phyloP scores from a whole-genome alignment of 257 asterid species.

The Avicennia marina region DNA sequence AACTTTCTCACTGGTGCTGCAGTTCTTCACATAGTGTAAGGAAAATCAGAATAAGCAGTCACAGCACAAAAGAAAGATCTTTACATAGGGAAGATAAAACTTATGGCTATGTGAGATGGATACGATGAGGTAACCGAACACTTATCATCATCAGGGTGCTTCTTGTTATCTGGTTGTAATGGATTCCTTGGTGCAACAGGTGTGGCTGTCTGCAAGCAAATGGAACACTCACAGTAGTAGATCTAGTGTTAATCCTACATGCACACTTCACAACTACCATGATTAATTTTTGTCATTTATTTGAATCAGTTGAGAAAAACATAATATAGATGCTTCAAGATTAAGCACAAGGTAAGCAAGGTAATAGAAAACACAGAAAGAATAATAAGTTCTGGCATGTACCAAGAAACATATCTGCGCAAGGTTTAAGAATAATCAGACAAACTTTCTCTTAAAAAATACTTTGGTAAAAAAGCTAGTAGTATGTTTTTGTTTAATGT shows the following conservation, averaged over 20 bases:
- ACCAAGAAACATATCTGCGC: not conserved
- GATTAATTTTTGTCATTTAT: not conserved
- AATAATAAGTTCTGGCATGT: not conserved
- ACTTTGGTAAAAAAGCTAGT: too few species aligned
- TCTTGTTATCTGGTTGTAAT: slow-evolving; percentile 63
- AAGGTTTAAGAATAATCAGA: not conserved
- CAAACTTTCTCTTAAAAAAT: too few species aligned
- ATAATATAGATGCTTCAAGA: not conserved
- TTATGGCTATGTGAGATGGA: slow-evolving; percentile 28
- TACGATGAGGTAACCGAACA: slow-evolving; percentile 64
- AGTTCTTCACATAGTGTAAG: slow-evolving; percentile 38
- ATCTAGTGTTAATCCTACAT: slow-evolving; percentile 11
- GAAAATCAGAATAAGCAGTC: slow-evolving; percentile 20
- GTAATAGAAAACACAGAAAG: not conserved
- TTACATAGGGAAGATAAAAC: slow-evolving; percentile 2
- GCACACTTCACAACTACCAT: slow-evolving; percentile 9
- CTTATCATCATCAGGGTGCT: slow-evolving; percentile 67
- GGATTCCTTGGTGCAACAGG: slow-evolving; percentile 53
- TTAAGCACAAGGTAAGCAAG: not conserved
- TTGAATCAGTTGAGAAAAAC: not conserved
- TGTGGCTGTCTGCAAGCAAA: slow-evolving; percentile 40
- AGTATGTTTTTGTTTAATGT: too few species aligned
- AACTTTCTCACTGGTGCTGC: slow-evolving; percentile 42
- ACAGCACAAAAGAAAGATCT: not conserved
- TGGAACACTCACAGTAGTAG: slow-evolving; percentile 20